Percentiles rank a stretch among this genome's conserved stretches.
These are phyloP conservation scores for Lactarius akahatsu DNA, from an alignment of 768 basidiomycete species.

Conservation along the genomic window DNA sequence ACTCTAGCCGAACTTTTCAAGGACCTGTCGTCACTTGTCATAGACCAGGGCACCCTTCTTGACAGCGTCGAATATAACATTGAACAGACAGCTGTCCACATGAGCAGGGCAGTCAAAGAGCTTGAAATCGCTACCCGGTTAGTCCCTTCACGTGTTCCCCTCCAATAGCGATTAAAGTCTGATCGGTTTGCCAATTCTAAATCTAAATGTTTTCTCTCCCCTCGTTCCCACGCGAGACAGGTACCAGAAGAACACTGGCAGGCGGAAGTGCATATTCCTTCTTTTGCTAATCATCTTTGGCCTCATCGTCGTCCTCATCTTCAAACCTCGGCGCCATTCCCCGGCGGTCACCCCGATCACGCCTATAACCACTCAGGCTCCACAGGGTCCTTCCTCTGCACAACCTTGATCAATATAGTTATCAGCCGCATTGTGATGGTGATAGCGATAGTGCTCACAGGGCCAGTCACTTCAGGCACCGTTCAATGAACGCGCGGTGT, in stretches of 20 bases:
- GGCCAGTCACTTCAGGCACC: neutral
- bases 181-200: conserved; percentile 12
- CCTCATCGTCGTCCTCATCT: conserved; percentile 82
- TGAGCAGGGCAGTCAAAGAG: conserved; percentile 83
- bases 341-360: conserved; percentile 34
- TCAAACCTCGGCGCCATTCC: conserved; percentile 75
- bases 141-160: conserved; percentile 33
- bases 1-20: conserved; percentile 94
- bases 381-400: neutral
- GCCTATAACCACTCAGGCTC: conserved; percentile 32
- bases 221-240: conserved; percentile 40
- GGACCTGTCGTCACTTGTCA: conserved; percentile 88
- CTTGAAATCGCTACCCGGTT: conserved; percentile 79
- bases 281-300: conserved; percentile 88
- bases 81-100: conserved; percentile 80
- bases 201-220: neutral
- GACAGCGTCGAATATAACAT: conserved; percentile 98
- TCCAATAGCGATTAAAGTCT: conserved; percentile 21
- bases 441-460: conserved; percentile 3
- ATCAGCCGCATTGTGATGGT: conserved; percentile 7
- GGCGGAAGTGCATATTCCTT: conserved; percentile 91
- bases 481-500: neutral
- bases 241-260: conserved; percentile 92
- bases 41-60: conserved; percentile 95
- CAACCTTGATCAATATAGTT: conserved; percentile 10